Evolutionary conservation across 768 basidiomycete genomes (phyloP).

Genomic region (Cyathus striatus): DNA sequence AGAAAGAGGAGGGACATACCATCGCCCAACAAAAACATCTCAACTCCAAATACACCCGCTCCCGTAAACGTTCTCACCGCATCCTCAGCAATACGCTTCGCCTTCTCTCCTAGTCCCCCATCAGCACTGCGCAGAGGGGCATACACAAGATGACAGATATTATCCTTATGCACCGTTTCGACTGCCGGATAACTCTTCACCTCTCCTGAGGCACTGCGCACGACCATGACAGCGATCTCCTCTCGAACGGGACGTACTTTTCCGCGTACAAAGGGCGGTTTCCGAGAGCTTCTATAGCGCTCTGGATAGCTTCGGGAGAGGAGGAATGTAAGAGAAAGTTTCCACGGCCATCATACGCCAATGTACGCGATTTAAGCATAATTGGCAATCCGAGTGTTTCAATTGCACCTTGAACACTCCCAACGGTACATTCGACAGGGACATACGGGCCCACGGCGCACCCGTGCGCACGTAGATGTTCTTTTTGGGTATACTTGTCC

Average conservation of each 20-base stretch:
- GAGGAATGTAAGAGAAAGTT: slow-evolving; percentile 72
- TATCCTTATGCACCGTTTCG: slow-evolving; percentile 92
- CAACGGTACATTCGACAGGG: slow-evolving; percentile 46
- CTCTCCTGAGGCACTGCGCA: slow-evolving; percentile 68
- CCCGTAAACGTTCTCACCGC: slow-evolving; percentile 78
- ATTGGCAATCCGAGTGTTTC: slow-evolving; percentile 72
- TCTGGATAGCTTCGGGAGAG: slow-evolving; percentile 41
- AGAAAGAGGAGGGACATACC: slow-evolving; percentile 41
- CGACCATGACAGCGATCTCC: slow-evolving; percentile 97
- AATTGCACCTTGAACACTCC: slow-evolving; percentile 49
- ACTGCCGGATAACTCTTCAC: slow-evolving; percentile 85
- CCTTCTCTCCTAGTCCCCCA: slow-evolving; percentile 48
- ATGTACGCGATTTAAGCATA: slow-evolving; percentile 94
- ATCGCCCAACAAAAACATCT: slow-evolving; percentile 91
- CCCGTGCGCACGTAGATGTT: slow-evolving; percentile 67
- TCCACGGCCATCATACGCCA: slow-evolving; percentile 95
- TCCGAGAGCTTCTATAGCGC: slow-evolving; percentile 48
- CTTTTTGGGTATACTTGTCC: slow-evolving; percentile 70
- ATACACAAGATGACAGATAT: slow-evolving; percentile 89
- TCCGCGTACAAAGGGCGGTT: slow-evolving; percentile 87
- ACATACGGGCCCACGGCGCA: slow-evolving; percentile 61
- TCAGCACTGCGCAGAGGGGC: slow-evolving; percentile 73
- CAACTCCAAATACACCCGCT: slow-evolving; percentile 95
- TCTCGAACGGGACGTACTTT: slow-evolving; percentile 83
- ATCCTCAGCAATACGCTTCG: slow-evolving; percentile 69